Percentiles rank a stretch among this genome's conserved stretches.
Evolutionary conservation across 441 rosid genomes (phyloP).

Genomic region (Cnidoscolus chayamansa): DNA sequence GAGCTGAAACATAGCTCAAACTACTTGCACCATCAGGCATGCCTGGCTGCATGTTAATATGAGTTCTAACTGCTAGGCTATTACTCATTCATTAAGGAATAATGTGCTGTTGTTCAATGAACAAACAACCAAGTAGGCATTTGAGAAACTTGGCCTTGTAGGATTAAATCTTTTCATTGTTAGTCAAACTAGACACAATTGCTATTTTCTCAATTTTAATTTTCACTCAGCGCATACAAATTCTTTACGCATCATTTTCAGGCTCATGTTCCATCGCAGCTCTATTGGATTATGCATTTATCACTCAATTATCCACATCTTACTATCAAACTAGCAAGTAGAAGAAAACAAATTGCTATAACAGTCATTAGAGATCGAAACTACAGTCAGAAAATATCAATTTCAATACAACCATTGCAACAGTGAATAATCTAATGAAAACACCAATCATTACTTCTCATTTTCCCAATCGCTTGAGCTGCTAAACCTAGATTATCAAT

Average conservation of each 20-base stretch:
- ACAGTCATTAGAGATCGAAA: background rate
- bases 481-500: slow-evolving; percentile 8
- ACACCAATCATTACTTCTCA: background rate
- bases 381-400: background rate
- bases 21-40: background rate
- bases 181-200: background rate
- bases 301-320: too few relatives aligned
- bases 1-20: background rate
- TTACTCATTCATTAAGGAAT: background rate
- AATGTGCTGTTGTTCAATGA: background rate
- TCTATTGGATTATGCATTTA: too few relatives aligned
- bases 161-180: background rate
- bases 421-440: background rate
- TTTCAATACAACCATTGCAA: background rate
- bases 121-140: background rate
- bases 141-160: background rate
- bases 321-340: background rate
- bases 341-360: background rate
- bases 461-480: background rate
- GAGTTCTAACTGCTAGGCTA: background rate
- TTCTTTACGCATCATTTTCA: background rate
- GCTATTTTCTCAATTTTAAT: background rate
- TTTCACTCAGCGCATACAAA: background rate
- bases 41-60: too few relatives aligned
- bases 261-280: background rate